Evolutionary conservation across 1,139 yeast genomes (phyloP).

Genomic region (Debaryomyces psychrophilus): DNA sequence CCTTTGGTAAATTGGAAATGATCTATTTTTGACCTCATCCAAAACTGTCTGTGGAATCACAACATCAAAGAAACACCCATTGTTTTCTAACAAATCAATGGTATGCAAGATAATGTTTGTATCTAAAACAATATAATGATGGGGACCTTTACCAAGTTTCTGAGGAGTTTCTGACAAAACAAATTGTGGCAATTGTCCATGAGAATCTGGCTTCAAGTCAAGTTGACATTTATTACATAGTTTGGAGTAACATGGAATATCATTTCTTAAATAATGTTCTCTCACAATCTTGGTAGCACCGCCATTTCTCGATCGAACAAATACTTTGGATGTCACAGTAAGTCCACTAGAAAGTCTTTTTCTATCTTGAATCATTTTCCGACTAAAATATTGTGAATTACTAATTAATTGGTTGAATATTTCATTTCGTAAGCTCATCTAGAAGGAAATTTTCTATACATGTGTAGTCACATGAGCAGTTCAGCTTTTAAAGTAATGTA

Average conservation of each 20-base stretch:
- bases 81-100: slow-evolving; percentile 83
- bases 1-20: slow-evolving; percentile 86
- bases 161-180: slow-evolving; percentile 56
- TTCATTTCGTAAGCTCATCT: slow-evolving; percentile 3
- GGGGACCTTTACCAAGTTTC: slow-evolving; percentile 32
- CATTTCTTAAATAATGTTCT: slow-evolving; percentile 90
- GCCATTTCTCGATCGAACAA: slow-evolving; percentile 87
- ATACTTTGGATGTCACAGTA: slow-evolving; percentile 85
- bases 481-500: not conserved
- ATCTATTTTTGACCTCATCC: slow-evolving; percentile 88
- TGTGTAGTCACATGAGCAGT: slow-evolving; percentile 2
- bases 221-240: slow-evolving; percentile 66
- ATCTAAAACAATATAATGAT: slow-evolving; percentile 83
- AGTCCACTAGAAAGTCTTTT: slow-evolving; percentile 59
- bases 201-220: slow-evolving; percentile 57
- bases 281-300: slow-evolving; percentile 89
- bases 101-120: slow-evolving; percentile 89
- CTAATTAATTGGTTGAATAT: not conserved
- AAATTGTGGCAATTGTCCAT: slow-evolving; percentile 54
- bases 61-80: slow-evolving; percentile 80
- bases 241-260: slow-evolving; percentile 86
- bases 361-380: slow-evolving; percentile 29
- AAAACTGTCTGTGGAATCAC: slow-evolving; percentile 91
- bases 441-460: slow-evolving; percentile 3
- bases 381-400: not conserved